A percentile compares a stretch with the other conserved stretches of the same genome.
Evolutionary conservation across 1,139 yeast genomes (phyloP).

Genomic region (Debaryomyces sp.): DNA sequence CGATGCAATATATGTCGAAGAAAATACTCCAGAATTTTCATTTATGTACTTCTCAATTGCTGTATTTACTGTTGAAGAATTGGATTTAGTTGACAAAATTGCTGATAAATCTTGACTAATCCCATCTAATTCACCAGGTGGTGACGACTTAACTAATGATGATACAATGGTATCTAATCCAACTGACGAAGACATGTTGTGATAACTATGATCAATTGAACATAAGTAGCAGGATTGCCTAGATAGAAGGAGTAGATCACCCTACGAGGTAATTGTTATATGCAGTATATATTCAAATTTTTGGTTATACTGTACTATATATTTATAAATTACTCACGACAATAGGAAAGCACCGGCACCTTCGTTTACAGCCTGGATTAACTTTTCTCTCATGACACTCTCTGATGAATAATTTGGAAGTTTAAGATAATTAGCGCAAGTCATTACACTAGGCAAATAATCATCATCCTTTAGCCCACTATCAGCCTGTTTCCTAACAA

Average conservation of each 20-base stretch:
- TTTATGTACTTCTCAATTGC: conserved; percentile 35
- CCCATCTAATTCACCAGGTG: conserved; percentile 44
- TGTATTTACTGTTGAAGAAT: conserved; percentile 25
- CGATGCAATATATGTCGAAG: conserved; percentile 36
- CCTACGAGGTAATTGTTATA: not conserved
- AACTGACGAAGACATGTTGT: conserved; percentile 19
- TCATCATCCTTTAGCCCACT: conserved; percentile 71
- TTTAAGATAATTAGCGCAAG: conserved; percentile 93
- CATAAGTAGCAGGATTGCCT: conserved; percentile 54
- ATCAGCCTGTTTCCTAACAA: conserved; percentile 81
- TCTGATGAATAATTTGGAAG: conserved; percentile 77
- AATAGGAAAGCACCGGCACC: conserved; percentile 89
- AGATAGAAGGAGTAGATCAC: conserved; percentile 28
- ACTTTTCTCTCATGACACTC: conserved; percentile 57
- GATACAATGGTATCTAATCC: conserved; percentile 31
- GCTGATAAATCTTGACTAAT: conserved; percentile 29
- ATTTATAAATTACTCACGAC: conserved; percentile 43
- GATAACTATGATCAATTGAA: not conserved
- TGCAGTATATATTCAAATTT: not conserved
- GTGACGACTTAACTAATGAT: conserved; percentile 40
- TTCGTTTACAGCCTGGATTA: conserved; percentile 75
- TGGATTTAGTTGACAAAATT: conserved; percentile 24
- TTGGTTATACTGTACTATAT: not conserved
- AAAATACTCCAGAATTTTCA: conserved; percentile 33
- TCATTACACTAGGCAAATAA: conserved; percentile 95